phyloP scores from a whole-genome alignment of 208 protist species.

The Trypanosoma vivax region DNA sequence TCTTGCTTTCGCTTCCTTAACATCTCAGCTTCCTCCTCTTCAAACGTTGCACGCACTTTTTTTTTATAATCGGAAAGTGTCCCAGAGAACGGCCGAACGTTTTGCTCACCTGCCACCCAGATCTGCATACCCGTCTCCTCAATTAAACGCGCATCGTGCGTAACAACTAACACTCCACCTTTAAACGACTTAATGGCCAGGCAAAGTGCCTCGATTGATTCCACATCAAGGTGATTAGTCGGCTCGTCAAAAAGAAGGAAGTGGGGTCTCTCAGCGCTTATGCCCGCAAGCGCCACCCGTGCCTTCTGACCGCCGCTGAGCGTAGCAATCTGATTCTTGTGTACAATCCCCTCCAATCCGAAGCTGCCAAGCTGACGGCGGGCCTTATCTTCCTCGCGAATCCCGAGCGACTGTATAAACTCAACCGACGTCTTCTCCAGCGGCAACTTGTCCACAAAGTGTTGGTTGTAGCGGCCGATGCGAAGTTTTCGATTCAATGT shows the following conservation, averaged over 20 bases:
- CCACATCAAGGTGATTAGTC: constrained; percentile 92
- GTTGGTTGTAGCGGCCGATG: constrained; percentile 89
- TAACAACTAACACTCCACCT: constrained; percentile 88
- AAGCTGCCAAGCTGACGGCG: constrained; percentile 82
- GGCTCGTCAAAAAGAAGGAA: constrained; percentile 95
- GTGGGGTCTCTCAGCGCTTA: constrained; percentile 87
- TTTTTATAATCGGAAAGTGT: constrained; percentile 82
- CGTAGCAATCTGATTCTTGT: constrained; percentile 87
- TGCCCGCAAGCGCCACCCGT: constrained; percentile 89
- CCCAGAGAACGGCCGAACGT: constrained; percentile 69
- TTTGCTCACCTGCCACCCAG: constrained; percentile 82
- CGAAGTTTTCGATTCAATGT: constrained; percentile 77
- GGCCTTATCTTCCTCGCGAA: constrained; percentile 73
- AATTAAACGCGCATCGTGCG: constrained; percentile 87
- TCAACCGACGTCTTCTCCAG: constrained; percentile 86
- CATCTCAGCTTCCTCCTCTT: constrained; percentile 51
- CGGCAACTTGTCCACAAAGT: constrained; percentile 92
- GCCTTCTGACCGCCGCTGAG: constrained; percentile 93
- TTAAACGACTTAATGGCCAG: constrained; percentile 75
- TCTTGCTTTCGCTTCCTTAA: constrained; percentile 36
- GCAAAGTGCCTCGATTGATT: constrained; percentile 87
- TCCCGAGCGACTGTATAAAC: constrained; percentile 69
- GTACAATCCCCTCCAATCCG: constrained; percentile 79
- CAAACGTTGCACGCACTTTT: constrained; percentile 62
- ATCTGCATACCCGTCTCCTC: constrained; percentile 85